Evolutionary conservation across 2,329 filamentous ascomycete species (phyloP), one percentile per base, ranked within the genome.

Genomic region (Aureobasidium namibiae): DNA sequence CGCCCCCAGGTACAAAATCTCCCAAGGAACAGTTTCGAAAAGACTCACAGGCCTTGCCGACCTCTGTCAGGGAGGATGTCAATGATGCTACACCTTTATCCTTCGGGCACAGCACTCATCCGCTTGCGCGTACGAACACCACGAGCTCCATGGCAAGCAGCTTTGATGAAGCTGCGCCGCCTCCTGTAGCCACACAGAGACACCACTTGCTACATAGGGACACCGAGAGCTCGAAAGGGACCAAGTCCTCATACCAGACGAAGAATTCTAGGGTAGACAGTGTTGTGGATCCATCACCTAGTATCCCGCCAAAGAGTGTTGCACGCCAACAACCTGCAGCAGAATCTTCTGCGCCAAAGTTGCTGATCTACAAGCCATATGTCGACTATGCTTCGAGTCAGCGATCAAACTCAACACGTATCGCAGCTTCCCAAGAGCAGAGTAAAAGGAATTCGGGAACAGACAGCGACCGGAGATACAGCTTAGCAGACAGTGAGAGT

Each of bases 401-500:
- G 21, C 14, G 31, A 21, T 57, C 54, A 10, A 7, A 1, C 7
- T 45, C 52, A 13, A 21, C 10, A 31, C 36, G 36, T 14, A 31
- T 33, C 9, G 9, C 26, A 4, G n/a, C n/a, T 3, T 3, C 16
- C 1, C 36, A 26, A 13, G 24, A 54, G 5, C 36, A 54, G 8
- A 41, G 18, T 11, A 33, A 5, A 6, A 14, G 29, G 31, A 23
- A 23, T 16, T 14, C 18, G 4, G 42, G 33, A 31, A 4, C 23
- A 4, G 26, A 56, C 7, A 41, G 33, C 18, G 18, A 42, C n/a
- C 18, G 52, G 31, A 34, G 52, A 26, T 29, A 61, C 16, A 56
- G 46, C 14, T 41, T 59, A 46, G 59, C 59, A 48, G 59, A 59
- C n/a, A 63, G 57, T 23, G 57, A 59, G 9, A 16, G 46, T 8